These are phyloP conservation scores for Trichophyton rubrum DNA, from an alignment of 2,329 filamentous ascomycete genomes.

Conservation along the genomic window DNA sequence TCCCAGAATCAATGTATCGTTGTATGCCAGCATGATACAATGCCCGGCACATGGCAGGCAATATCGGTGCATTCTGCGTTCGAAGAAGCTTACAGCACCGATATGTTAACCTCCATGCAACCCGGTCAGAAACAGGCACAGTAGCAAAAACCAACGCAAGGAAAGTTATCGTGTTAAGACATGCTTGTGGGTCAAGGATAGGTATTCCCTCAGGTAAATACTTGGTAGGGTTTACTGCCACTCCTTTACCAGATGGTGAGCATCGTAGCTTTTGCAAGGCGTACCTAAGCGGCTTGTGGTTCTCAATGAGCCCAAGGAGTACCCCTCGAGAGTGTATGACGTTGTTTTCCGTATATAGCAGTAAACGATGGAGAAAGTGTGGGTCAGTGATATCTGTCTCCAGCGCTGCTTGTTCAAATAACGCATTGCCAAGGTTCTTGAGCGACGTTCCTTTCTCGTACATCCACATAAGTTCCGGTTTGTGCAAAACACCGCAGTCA, in stretches of 20 bases:
- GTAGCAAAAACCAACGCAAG: constrained; percentile 35
- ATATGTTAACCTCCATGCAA: constrained; percentile 35
- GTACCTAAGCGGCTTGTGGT: constrained; percentile 28
- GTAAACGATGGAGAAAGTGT: constrained; percentile 20
- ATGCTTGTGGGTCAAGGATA: constrained; percentile 23
- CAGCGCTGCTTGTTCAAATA: background rate
- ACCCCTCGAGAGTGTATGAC: constrained; percentile 14
- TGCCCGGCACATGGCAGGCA: constrained; percentile 34
- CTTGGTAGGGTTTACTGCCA: background rate
- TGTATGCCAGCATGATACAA: constrained; percentile 40
- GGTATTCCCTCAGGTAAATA: background rate
- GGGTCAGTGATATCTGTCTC: constrained; percentile 24
- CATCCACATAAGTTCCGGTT: background rate
- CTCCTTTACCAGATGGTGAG: background rate
- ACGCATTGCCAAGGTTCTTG: background rate
- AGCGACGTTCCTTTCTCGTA: background rate
- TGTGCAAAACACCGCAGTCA: background rate
- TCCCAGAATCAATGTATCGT: constrained; percentile 29
- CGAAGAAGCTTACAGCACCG: constrained; percentile 37
- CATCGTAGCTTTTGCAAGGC: constrained; percentile 16
- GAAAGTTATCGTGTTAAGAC: constrained; percentile 33
- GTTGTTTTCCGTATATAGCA: constrained; percentile 23
- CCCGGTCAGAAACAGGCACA: constrained; percentile 24
- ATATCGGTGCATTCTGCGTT: constrained; percentile 31
- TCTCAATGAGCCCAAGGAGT: constrained; percentile 25